phyloP scores from a whole-genome alignment of 192 early-diverging fungal genomes.

The Coemansia sp. region DNA sequence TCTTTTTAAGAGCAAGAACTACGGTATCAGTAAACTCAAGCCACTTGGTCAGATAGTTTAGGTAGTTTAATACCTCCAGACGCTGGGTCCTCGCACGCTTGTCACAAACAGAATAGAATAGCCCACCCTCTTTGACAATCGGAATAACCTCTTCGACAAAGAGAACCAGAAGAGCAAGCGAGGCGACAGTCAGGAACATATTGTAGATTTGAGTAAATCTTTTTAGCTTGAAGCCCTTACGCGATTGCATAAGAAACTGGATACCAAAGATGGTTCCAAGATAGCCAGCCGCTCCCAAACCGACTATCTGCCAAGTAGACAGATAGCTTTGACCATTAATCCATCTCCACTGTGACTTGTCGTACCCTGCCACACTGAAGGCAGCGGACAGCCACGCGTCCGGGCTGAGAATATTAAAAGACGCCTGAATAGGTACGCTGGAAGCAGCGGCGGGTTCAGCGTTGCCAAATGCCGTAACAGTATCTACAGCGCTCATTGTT shows the following conservation, averaged over 20 bases:
- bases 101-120: conserved; percentile 71
- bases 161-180: conserved; percentile 64
- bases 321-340: conserved; percentile 46
- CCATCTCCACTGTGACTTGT: conserved; percentile 55
- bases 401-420: conserved; percentile 31
- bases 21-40: conserved; percentile 86
- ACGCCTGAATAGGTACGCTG: conserved; percentile 1
- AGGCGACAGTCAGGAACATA: conserved; percentile 67
- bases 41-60: conserved; percentile 93
- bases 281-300: conserved; percentile 54
- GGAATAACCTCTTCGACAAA: conserved; percentile 77
- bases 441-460: conserved; percentile 1
- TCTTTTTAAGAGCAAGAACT: conserved; percentile 82
- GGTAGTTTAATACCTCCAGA: conserved; percentile 80
- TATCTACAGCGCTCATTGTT: no score
- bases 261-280: conserved; percentile 79
- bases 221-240: conserved; percentile 67
- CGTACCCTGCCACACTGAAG: conserved; percentile 33
- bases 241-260: conserved; percentile 64
- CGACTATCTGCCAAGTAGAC: conserved; percentile 52
- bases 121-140: conserved; percentile 63
- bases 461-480: no score
- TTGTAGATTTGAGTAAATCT: conserved; percentile 78
- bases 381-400: conserved; percentile 41
- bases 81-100: conserved; percentile 70